Percentiles rank a stretch among this genome's conserved stretches.
Conservation (phyloP, 306 rosid genomes). For the Cicer cuneatum region DNA sequence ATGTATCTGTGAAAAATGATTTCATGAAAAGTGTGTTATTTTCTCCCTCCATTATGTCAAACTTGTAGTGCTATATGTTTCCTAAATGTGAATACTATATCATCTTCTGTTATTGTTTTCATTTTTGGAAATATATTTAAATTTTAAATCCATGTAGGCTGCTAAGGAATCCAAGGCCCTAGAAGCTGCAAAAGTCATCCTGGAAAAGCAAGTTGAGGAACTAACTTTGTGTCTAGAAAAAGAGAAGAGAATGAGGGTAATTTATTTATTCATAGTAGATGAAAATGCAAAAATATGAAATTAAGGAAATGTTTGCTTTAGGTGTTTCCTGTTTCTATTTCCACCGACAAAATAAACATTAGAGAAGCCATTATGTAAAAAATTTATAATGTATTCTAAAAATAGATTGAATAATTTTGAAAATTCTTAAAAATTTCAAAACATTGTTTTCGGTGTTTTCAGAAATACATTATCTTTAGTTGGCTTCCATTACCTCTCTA, state of each 20-base stretch:
- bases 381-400: too few relatives aligned
- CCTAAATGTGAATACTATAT: slow-evolving; percentile 5
- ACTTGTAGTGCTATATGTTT: slow-evolving; percentile 6
- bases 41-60: slow-evolving; percentile 10
- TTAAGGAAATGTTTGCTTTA: too few relatives aligned
- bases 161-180: slow-evolving; percentile 92
- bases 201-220: slow-evolving; percentile 91
- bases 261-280: slow-evolving; percentile 21
- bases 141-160: slow-evolving; percentile 59
- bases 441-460: too few relatives aligned
- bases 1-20: background rate
- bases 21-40: slow-evolving; percentile 6
- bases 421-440: too few relatives aligned
- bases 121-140: slow-evolving; percentile 9
- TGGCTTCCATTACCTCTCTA: too few relatives aligned
- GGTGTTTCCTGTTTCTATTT: too few relatives aligned
- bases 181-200: slow-evolving; percentile 78
- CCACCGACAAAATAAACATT: too few relatives aligned
- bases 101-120: slow-evolving; percentile 8
- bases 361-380: too few relatives aligned
- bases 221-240: slow-evolving; percentile 63
- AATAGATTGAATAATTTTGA: too few relatives aligned
- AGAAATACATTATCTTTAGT: too few relatives aligned
- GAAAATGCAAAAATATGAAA: slow-evolving; percentile 24
- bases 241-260: slow-evolving; percentile 86